A percentile compares a stretch with the other conserved stretches of the same genome.
phyloP scores from a whole-genome alignment of 2,329 filamentous ascomycete species.

The Xylariales sp. region DNA sequence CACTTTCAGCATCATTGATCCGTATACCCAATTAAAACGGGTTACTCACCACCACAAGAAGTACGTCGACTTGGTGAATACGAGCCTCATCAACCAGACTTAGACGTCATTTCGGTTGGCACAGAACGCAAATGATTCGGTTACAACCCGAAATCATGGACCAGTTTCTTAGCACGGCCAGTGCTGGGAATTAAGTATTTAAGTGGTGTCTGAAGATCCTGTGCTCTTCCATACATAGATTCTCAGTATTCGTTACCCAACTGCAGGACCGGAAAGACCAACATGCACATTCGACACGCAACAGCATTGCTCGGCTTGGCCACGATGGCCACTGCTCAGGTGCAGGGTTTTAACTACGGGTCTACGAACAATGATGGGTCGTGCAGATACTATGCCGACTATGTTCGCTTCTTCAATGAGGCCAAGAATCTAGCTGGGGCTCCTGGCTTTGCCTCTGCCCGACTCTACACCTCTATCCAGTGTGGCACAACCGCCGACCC shows the following conservation, averaged over 20 bases:
- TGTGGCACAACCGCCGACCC: conserved; percentile 25
- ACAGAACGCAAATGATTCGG: background rate
- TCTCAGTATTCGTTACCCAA: background rate
- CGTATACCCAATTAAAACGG: background rate
- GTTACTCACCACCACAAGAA: background rate
- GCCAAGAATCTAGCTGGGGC: conserved; percentile 35
- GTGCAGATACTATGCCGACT: conserved; percentile 36
- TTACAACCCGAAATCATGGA: background rate
- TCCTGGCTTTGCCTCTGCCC: conserved; percentile 39
- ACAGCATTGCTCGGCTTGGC: conserved; percentile 6
- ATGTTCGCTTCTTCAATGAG: conserved; percentile 37
- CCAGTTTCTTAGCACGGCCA: too few relatives aligned
- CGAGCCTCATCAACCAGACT: background rate
- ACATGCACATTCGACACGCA: background rate
- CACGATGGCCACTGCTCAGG: conserved; percentile 14
- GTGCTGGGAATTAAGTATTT: background rate
- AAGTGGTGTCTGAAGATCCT: background rate
- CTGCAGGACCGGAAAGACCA: background rate
- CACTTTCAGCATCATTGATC: background rate
- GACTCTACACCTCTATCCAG: conserved; percentile 34
- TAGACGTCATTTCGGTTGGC: conserved; percentile 1
- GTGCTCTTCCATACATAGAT: background rate
- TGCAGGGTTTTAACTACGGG: conserved; percentile 43
- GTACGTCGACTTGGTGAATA: conserved; percentile 1
- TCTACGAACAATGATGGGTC: conserved; percentile 33